A percentile compares a stretch with the other conserved stretches of the same genome.
phyloP scores from a whole-genome alignment of 768 basidiomycete genomes.

The Xerocomellus chrysenteron region DNA sequence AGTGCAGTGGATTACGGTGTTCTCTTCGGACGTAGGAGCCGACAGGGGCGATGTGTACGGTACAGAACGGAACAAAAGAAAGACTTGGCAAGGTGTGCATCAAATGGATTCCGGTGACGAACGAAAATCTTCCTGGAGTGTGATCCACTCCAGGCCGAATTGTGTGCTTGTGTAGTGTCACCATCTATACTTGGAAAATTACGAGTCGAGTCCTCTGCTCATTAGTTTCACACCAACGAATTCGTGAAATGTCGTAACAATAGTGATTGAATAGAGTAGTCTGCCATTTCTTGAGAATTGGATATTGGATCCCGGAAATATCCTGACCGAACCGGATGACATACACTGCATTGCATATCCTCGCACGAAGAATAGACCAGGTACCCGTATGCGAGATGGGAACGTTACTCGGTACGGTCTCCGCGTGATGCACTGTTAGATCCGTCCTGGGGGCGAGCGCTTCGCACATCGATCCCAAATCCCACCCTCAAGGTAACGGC shows the following conservation, averaged over 20 bases:
- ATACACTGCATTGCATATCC: not conserved
- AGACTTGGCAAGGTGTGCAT: not conserved
- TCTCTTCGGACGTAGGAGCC: not conserved
- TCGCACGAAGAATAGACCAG: not conserved
- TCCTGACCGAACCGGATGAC: not conserved
- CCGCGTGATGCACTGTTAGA: not conserved
- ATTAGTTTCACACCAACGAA: not conserved
- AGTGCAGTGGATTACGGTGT: not conserved
- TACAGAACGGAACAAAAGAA: not conserved
- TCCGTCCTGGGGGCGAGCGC: not conserved
- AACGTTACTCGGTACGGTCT: not conserved
- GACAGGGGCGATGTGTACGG: not conserved
- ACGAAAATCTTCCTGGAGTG: not conserved
- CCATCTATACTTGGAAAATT: too few relatives aligned
- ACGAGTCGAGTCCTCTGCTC: not conserved
- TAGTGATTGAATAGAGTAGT: conserved; percentile 4
- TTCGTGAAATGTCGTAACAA: not conserved
- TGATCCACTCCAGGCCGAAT: too few relatives aligned
- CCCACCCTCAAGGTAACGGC: conserved; percentile 20
- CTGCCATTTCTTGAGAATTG: not conserved
- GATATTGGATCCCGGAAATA: not conserved
- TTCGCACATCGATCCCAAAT: not conserved
- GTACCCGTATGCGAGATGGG: not conserved
- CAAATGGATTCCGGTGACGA: not conserved
- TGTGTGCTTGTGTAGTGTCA: too few relatives aligned